Conservation (phyloP, 2,329 filamentous ascomycete genomes). For the Hirsutella thompsonii region DNA sequence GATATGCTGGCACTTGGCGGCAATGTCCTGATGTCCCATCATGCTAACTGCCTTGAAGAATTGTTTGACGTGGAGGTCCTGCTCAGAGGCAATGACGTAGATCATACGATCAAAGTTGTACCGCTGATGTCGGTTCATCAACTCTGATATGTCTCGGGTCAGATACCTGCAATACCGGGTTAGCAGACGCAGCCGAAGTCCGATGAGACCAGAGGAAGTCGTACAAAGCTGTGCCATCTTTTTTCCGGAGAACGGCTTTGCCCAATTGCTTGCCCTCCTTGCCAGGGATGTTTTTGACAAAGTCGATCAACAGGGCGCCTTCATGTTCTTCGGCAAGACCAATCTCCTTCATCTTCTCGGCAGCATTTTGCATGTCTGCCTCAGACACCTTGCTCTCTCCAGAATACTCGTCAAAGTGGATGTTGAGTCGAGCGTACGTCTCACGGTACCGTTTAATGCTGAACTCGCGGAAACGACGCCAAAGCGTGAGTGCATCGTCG, state of each 20-base stretch:
- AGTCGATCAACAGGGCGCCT: constrained; percentile 62
- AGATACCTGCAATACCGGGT: constrained; percentile 29
- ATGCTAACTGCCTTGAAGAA: constrained; percentile 62
- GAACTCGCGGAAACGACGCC: constrained; percentile 39
- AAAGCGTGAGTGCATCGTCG: constrained; percentile 36
- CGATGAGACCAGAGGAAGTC: neutral
- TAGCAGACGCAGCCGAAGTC: neutral
- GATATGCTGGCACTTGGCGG: constrained; percentile 57
- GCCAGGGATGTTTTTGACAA: constrained; percentile 51
- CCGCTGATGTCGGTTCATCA: constrained; percentile 49
- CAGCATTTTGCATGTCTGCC: constrained; percentile 51
- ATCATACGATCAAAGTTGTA: constrained; percentile 68
- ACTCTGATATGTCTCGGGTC: constrained; percentile 65
- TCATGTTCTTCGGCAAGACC: constrained; percentile 55
- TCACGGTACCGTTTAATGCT: constrained; percentile 31
- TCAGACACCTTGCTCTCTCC: constrained; percentile 63
- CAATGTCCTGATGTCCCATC: constrained; percentile 55
- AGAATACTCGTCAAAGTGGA: constrained; percentile 57
- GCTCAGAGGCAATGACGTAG: constrained; percentile 60
- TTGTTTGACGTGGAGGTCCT: constrained; percentile 60
- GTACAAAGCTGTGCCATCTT: constrained; percentile 59
- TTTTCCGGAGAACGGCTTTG: constrained; percentile 56
- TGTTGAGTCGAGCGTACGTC: constrained; percentile 58
- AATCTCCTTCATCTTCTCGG: constrained; percentile 48
- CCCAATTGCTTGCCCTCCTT: constrained; percentile 58